These are phyloP conservation scores for Arctium minus DNA, from an alignment of 129 eudicot species.

Conservation along the genomic window DNA sequence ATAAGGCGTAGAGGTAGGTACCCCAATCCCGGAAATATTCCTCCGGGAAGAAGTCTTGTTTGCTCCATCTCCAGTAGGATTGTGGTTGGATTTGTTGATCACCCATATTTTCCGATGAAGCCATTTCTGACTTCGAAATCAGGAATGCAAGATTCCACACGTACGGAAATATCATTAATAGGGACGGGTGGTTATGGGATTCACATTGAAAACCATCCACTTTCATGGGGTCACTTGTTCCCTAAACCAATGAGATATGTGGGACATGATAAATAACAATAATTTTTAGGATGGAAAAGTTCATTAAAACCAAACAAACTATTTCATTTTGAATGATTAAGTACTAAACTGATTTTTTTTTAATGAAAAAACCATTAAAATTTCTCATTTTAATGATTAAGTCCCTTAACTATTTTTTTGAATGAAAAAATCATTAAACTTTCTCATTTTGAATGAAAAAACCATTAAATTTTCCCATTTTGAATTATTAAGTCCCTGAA, in stretches of 20 bases:
- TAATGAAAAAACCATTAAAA: too few species aligned
- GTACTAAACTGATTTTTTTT: too few species aligned
- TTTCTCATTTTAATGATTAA: too few species aligned
- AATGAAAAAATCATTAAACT: too few species aligned
- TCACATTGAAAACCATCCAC: neutral
- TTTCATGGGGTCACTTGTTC: slow-evolving; percentile 3
- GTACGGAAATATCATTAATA: neutral
- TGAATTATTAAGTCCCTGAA: too few species aligned
- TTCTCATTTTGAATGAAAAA: too few species aligned
- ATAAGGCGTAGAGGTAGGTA: slow-evolving; percentile 41
- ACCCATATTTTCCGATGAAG: slow-evolving; percentile 21
- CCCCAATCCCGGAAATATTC: slow-evolving; percentile 53
- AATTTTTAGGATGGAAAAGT: neutral
- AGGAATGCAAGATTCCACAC: neutral
- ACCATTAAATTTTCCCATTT: too few species aligned
- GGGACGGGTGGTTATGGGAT: neutral
- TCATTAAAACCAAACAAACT: neutral
- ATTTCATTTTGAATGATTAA: too few species aligned
- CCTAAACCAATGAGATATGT: neutral
- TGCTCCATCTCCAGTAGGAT: slow-evolving; percentile 72
- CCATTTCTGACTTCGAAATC: slow-evolving; percentile 9
- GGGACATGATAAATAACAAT: neutral
- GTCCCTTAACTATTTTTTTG: too few species aligned
- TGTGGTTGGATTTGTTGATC: slow-evolving; percentile 27
- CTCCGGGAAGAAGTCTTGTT: slow-evolving; percentile 72